These are phyloP conservation scores for Platanus orientalis DNA, from an alignment of 164 flowering plant species.

Conservation along the genomic window DNA sequence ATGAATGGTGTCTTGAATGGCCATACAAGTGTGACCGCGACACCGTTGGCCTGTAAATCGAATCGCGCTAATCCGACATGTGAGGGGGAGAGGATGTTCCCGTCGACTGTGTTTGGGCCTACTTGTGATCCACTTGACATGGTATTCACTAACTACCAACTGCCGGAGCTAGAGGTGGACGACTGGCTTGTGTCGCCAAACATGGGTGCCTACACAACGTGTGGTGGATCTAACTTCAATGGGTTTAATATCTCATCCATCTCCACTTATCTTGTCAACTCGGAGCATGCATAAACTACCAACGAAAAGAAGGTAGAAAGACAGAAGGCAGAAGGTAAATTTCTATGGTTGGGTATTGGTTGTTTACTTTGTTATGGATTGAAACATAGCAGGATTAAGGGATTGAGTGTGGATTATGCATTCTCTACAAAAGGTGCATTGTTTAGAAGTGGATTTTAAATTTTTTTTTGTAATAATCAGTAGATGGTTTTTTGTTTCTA, in stretches of 20 bases:
- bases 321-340: too few species aligned
- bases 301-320: too few species aligned
- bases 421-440: too few species aligned
- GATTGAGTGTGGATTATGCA: too few species aligned
- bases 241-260: conserved; percentile 38
- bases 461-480: too few species aligned
- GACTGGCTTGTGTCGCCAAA: conserved; percentile 56
- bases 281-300: too few species aligned
- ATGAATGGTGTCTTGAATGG: conserved; percentile 37
- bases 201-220: conserved; percentile 60
- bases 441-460: too few species aligned
- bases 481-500: too few species aligned
- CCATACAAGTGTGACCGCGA: conserved; percentile 30
- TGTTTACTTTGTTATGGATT: too few species aligned
- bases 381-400: too few species aligned
- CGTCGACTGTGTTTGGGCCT: conserved; percentile 55
- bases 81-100: conserved; percentile 20
- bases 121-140: conserved; percentile 51
- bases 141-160: conserved; percentile 25
- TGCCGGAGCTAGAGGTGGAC: conserved; percentile 48
- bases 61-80: conserved; percentile 29
- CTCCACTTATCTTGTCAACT: conserved; percentile 22
- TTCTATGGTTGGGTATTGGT: too few species aligned
- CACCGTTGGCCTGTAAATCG: conserved; percentile 31
- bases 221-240: conserved; percentile 49